Conservation (phyloP, 2,329 filamentous ascomycete species). For the Nannizzia gypsea region DNA sequence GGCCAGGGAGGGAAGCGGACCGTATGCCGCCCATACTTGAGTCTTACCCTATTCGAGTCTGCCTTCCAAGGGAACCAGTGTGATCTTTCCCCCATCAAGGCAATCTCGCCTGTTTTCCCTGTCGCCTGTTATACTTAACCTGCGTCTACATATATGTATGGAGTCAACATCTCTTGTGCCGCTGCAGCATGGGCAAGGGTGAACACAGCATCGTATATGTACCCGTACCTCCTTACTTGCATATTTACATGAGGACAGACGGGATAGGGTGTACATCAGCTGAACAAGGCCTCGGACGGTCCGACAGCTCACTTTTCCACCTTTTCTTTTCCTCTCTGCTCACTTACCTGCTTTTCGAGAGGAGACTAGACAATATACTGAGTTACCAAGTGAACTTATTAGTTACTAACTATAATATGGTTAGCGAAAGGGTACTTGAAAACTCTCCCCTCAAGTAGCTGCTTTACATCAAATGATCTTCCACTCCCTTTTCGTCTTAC, state of each 20-base stretch:
- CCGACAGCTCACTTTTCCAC: not conserved
- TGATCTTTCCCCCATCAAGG: not conserved
- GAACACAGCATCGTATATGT: not conserved
- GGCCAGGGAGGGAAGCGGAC: not conserved
- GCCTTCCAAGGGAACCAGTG: not conserved
- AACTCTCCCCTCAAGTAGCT: not conserved
- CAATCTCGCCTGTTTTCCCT: constrained; percentile 1
- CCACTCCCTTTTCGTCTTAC: not conserved
- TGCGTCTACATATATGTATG: not conserved
- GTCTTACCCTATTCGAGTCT: not conserved
- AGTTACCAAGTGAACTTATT: too few species aligned
- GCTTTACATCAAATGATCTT: not conserved
- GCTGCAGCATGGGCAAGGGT: not conserved
- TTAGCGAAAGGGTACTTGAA: not conserved
- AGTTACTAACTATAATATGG: not conserved
- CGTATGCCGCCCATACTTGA: not conserved
- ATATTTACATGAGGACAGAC: not conserved
- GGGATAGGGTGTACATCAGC: not conserved
- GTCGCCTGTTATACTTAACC: not conserved
- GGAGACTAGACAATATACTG: too few species aligned
- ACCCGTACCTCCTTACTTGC: not conserved
- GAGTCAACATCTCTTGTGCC: not conserved
- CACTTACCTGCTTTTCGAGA: too few species aligned
- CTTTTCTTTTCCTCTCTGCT: not conserved
- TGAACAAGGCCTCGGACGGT: not conserved